Evolutionary conservation across 768 basidiomycete genomes (phyloP).

Genomic region (Daedaleopsis sinensis): DNA sequence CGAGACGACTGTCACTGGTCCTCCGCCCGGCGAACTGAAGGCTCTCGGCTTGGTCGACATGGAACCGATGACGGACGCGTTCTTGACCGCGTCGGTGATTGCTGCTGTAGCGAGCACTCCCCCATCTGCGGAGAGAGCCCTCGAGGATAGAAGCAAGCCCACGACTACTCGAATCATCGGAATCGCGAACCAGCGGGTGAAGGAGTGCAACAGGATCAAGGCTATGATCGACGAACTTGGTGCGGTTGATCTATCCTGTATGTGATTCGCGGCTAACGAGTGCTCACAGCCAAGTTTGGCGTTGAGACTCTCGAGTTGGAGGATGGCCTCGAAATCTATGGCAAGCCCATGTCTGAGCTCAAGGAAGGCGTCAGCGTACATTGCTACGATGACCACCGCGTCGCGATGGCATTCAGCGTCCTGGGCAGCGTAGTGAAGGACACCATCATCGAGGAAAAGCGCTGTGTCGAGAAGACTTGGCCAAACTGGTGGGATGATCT

Average conservation of each 20-base stretch:
- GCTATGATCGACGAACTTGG: conserved; percentile 97
- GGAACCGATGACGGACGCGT: conserved; percentile 99
- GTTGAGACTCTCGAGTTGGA: conserved; percentile 90
- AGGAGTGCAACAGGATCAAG: conserved; percentile 95
- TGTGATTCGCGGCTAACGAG: not conserved
- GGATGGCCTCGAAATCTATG: conserved; percentile 90
- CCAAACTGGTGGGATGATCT: conserved; percentile 99
- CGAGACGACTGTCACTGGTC: conserved; percentile 91
- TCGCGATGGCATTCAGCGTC: conserved; percentile 98
- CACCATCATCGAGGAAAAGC: conserved; percentile 91
- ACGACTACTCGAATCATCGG: conserved; percentile 83
- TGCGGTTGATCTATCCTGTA: conserved; percentile 36
- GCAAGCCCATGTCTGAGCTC: conserved; percentile 66
- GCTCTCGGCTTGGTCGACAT: conserved; percentile 91
- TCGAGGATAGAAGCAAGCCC: conserved; percentile 33
- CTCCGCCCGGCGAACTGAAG: conserved; percentile 77
- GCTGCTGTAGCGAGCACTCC: conserved; percentile 73
- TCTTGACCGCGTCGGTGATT: conserved; percentile 91
- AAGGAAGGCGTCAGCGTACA: conserved; percentile 78
- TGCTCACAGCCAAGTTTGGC: conserved; percentile 82
- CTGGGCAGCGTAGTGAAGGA: conserved; percentile 71
- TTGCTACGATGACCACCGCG: conserved; percentile 98
- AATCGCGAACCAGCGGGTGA: conserved; percentile 97
- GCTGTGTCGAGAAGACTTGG: conserved; percentile 99
- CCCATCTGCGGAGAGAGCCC: conserved; percentile 51